Evolutionary conservation across 208 protist genomes (phyloP).

Genomic region (Polymyxa betae): DNA sequence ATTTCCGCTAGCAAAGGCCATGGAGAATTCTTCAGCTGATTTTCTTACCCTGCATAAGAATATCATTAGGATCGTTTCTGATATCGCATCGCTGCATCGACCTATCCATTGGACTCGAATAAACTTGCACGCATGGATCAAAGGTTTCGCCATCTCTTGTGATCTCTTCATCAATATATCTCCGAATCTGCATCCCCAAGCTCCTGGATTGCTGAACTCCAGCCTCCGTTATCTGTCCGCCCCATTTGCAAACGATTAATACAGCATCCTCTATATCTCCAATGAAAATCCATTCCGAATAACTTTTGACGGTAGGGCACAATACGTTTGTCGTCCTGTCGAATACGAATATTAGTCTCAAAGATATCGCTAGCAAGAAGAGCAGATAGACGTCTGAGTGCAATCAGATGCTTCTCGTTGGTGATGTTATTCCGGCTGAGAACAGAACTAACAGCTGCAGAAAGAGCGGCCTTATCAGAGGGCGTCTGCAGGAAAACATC

Average conservation of each 20-base stretch:
- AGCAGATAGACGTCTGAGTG: no score
- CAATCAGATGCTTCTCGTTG: no score
- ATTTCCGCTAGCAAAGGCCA: not conserved
- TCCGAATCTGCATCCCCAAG: not conserved
- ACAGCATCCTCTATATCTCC: not conserved
- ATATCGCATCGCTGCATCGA: no score
- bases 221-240: slow-evolving; percentile 27
- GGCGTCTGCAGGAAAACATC: no score
- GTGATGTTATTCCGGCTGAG: no score
- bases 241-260: slow-evolving; percentile 54
- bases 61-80: no score
- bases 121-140: not conserved
- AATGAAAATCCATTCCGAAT: not conserved
- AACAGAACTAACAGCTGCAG: no score
- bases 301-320: not conserved
- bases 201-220: not conserved
- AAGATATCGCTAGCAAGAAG: no score
- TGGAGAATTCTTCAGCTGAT: not conserved
- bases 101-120: not conserved
- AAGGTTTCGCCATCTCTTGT: not conserved
- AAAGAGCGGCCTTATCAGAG: no score
- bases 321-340: not conserved
- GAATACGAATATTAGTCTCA: no score
- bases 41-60: not conserved
- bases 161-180: not conserved